Base-by-base conservation (phyloP, 2,329 filamentous ascomycete genomes). In the Incumbomyces lentus region DNA sequence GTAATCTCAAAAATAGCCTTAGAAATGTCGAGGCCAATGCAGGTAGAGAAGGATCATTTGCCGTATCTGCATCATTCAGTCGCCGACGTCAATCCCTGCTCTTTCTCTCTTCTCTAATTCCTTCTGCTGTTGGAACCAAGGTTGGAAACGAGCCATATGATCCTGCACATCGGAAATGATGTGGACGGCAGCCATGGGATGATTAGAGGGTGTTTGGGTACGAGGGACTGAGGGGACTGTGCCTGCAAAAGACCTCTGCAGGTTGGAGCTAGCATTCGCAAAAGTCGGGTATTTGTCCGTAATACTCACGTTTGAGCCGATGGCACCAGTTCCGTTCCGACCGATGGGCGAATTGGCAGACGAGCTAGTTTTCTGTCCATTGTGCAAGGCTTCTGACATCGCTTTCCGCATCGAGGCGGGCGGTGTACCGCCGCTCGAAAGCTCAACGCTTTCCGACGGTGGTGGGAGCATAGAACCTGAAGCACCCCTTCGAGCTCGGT, bases 401-500 rank as follows among this genome's bases (percentile, higher is more conserved):
- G 39, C n/a, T n/a, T 35, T 35, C 8, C 41, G 41, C 10, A 29
- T 35, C 10, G 26, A 18, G 11, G 29, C 26, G 16, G 31, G 16
- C 7, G 41, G 33, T 35, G 33, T 17, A 8, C 14, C 14, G 12
- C 31, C 36, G 31, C 14, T 17, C 14, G 31, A 16, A 26, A 12
- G 16, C n/a, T 35, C 31, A 2, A 36, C 11, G 31, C 13, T 19
- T 10, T 44, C 33, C 22, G 41, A 36, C 12, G 11, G 31, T n/a
- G 41, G 31, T 37, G 41, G 41, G 11, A 44, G 33, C 41, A 44
- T 44, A 2, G 41, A 26, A 4, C 33, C 33, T 11, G 14, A n/a
- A 16, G 7, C 41, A 18, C 41, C 41, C 36, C 51, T 45, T 19
- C 55, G 42, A 39, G 46, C 50, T 31, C 46, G 46, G 36, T 58